phyloP scores from a whole-genome alignment of 352 stramenopile genomes.

The Globisporangium polare region DNA sequence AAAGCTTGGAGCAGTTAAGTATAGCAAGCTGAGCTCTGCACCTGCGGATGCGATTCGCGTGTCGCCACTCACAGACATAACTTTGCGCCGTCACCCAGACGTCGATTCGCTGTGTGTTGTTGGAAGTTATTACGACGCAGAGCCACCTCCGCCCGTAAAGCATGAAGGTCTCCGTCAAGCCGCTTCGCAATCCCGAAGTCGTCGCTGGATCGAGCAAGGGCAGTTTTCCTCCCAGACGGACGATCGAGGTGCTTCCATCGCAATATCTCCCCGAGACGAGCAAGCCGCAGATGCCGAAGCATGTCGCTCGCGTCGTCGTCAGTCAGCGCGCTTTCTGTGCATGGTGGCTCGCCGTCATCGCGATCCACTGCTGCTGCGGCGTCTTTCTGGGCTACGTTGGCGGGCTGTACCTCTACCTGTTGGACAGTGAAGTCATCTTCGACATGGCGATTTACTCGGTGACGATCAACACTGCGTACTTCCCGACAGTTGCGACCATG shows the following conservation, averaged over 20 bases:
- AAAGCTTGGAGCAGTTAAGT: background rate
- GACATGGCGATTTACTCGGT: conserved; percentile 11
- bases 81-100: background rate
- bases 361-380: conserved; percentile 2
- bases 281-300: background rate
- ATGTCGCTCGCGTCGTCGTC: conserved; percentile 4
- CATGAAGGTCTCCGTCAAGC: background rate
- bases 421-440: conserved; percentile 6
- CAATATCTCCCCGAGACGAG: background rate
- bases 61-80: background rate
- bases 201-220: background rate
- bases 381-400: conserved; percentile 1
- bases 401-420: conserved; percentile 7
- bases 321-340: conserved; percentile 5
- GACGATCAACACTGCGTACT: conserved; percentile 6
- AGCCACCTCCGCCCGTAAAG: background rate
- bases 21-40: background rate
- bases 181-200: background rate
- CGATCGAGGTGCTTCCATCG: background rate
- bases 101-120: background rate
- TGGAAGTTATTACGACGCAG: background rate
- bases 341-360: conserved; percentile 10
- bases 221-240: conserved; percentile 1
- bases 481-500: conserved; percentile 5
- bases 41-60: background rate